Evolutionary conservation across 345 rosid genomes (phyloP), one percentile per base, ranked within the genome.

Genomic region (Gossypium stocksii): DNA sequence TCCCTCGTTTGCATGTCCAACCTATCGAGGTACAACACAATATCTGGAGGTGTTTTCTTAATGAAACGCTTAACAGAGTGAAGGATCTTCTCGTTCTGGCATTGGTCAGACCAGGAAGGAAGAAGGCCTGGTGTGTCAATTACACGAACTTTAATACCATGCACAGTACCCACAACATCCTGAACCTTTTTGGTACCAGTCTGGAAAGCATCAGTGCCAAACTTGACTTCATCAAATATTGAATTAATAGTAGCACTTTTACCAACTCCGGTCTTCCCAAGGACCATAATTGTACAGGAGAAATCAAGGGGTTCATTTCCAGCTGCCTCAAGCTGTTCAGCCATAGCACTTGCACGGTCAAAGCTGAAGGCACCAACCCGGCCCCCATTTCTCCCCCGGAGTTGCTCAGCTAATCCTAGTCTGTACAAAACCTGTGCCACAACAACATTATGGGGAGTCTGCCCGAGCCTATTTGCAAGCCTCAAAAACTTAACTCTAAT

Each of bases 261-360:
- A 71, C 99, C 99, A 73, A 96, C 97, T 44, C 99, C 99, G 4
- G 91, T 89, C 88, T 96, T 96, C 68, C 99, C 99, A 4, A 96
- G 91, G 65, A 96, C 99, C 99, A 96, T 93, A 66, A 96, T 91
- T 8, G 99, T 96, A 84, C 98, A 96, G 61, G 99, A 89, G 84
- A 93, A 93, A 86, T 96, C 95, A 82, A 96, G 97, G 51, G 99
- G 93, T 73, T 91, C 99, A 84, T 88, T 97, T 70, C 97, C 97
- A 61, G 93, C 88, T 13, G 93, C 93, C 85, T 96, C 99, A 44
- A 93, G 97, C 85, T 96, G 97, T 83, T 89, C 99, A 45, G 99
- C 99, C 97, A 91, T 90, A 63, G 99, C 94, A 84, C 99, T 96
- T 9, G 99, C 99, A 73, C 97, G 97, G 85, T 96, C 99, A 79